Base-by-base conservation (phyloP, 306 rosid species). In the Ammopiptanthus mongolicus region DNA sequence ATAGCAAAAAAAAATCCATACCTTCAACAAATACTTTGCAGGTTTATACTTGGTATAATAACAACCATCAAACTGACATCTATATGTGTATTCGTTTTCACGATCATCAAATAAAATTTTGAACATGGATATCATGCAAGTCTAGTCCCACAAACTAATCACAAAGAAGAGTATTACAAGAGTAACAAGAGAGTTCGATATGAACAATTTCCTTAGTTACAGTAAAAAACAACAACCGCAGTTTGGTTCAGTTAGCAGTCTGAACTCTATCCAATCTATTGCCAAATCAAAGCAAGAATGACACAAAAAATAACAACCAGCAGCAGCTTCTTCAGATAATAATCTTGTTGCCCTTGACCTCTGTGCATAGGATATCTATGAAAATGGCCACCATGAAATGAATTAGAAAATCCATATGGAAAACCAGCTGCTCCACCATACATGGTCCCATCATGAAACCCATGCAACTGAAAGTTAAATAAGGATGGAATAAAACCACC, bases 401-500 rank as follows among this genome's bases (percentile, higher is more conserved):
- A 52, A 82, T 84, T 73, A 37, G 93, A 81, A 74, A 73, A 86
- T 23, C 96, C 95, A 12, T 86, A 85, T 19, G 96, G 92, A 64
- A 84, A 86, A 52, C 88, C 89, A 48, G 89, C 73, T 12, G 81
- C 81, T 31, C 88, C 86, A 74, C 95, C 90, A 53, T 84, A 87
- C 85, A 90, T 77, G 63, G 87, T 18, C 13, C 86, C 87, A 68
- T 82, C 88, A 17, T 88, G 91, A 73, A 87, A 86, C 2, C 97
- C 96, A 67, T 92, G 91, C 79, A 90, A 18, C 69, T 88, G 98
- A 75, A 92, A 84, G 80, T 87, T 90, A 23, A 92, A 84, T 23
- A 92, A 55, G 33, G 92, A 87, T 8, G 96, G 98, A 52, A 92
- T 82, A 48, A 92, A 80, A 64, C 98, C 96, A 46, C 96, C 94